Base-by-base conservation (phyloP, 768 basidiomycete genomes). In the Rubroboletus satanas region DNA sequence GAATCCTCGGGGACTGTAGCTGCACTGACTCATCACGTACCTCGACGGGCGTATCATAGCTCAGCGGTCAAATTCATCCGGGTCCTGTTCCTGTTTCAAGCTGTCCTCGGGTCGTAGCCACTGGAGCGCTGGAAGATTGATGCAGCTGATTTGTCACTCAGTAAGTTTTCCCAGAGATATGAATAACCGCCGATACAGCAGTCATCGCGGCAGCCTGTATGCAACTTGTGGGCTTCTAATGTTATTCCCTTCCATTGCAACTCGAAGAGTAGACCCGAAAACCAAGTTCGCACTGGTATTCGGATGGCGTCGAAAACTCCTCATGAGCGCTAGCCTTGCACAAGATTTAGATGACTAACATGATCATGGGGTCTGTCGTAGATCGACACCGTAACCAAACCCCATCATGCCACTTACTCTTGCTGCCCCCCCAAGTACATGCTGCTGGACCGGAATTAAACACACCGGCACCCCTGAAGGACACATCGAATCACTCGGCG, bases 401-500 rank as follows among this genome's bases (percentile, higher is more conserved):
- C 23, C 32, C 12, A 29, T 21, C 26, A 62, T 58, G 62, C 5
- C 51, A 45, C 14, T 23, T 7, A 49, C 41, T 17, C 59, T 82
- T 46, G 74, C 79, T 56, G 69, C 73, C 10, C 66, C 76, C 10
- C 73, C 73, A 21, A 69, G 76, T n/a, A 74, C 78, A n/a, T 77
- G 77, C 62, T 85, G 83, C 60, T 72, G 79, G 55, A 72, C 67
- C 18, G 74, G 71, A 11, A 70, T 84, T 15, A 74, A 80, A 55
- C 81, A 84, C 64, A 61, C 67, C 1, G 83, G 83, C 7, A 72
- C 70, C 0, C 69, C 82, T 3, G 63, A 69, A 4, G 83, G 83
- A 11, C 73, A 70, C 48, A 70, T 68, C 2, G 74, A 74, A 48
- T 62, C 62, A 4, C 73, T 85, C 51, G 83, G 74, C 1, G 78